Conservation (phyloP, 1,139 yeast genomes). For the Geotrichum carabidarum region DNA sequence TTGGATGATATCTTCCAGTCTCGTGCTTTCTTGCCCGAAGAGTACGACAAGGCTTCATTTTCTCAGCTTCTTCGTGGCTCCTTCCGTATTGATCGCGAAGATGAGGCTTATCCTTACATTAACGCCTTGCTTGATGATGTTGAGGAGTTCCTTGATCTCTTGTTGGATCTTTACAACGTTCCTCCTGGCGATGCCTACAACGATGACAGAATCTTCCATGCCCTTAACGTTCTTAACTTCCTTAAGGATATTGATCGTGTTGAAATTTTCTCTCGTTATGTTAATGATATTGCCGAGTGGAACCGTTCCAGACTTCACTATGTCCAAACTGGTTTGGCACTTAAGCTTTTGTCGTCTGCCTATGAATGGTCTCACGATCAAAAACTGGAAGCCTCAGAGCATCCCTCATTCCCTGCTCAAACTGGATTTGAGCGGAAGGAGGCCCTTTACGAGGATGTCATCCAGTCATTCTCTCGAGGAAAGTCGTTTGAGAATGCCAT, state of each 20-base stretch:
- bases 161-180: slow-evolving; percentile 64
- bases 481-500: slow-evolving; percentile 72
- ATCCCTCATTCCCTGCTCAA: slow-evolving; percentile 75
- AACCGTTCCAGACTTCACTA: slow-evolving; percentile 56
- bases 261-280: slow-evolving; percentile 71
- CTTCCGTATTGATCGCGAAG: slow-evolving; percentile 58
- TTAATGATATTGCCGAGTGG: slow-evolving; percentile 67
- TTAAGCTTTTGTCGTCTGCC: slow-evolving; percentile 72
- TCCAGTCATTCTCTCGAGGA: slow-evolving; percentile 66
- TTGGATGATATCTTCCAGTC: slow-evolving; percentile 61
- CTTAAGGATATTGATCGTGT: slow-evolving; percentile 76
- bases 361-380: slow-evolving; percentile 69
- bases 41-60: slow-evolving; percentile 52
- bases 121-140: slow-evolving; percentile 53
- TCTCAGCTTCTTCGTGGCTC: slow-evolving; percentile 49
- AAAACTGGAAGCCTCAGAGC: slow-evolving; percentile 51
- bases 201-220: slow-evolving; percentile 79
- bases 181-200: slow-evolving; percentile 82
- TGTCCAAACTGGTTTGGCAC: slow-evolving; percentile 78
- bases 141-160: slow-evolving; percentile 57
- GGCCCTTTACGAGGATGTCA: slow-evolving; percentile 63
- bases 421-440: slow-evolving; percentile 80
- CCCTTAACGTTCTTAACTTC: slow-evolving; percentile 69
- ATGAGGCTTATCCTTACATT: slow-evolving; percentile 55
- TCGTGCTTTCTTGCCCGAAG: slow-evolving; percentile 49